Conservation (phyloP, 2,329 filamentous ascomycete genomes). For the Diaporthe citri region DNA sequence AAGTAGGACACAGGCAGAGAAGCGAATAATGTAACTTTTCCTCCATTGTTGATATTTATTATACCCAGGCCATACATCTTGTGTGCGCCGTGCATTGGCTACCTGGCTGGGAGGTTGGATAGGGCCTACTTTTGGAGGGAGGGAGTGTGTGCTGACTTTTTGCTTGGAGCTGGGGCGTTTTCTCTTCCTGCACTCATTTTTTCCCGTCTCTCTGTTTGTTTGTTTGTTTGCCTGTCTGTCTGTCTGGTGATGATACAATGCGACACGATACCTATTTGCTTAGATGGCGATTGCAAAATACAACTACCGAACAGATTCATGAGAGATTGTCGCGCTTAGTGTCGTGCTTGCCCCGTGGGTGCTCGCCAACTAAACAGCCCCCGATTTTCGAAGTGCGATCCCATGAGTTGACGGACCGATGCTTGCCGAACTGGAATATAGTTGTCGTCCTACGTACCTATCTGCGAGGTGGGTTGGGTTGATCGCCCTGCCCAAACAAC, state of each 20-base stretch:
- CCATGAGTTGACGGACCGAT: neutral
- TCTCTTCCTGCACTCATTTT: neutral
- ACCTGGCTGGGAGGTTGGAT: neutral
- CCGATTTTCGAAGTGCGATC: neutral
- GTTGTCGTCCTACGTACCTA: neutral
- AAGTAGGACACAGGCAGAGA: neutral
- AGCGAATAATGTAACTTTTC: neutral
- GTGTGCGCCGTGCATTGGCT: conserved; percentile 27
- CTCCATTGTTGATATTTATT: conserved; percentile 24
- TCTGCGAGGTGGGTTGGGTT: neutral
- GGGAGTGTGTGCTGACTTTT: neutral
- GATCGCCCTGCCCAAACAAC: neutral
- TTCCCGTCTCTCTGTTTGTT: neutral
- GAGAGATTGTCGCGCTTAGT: neutral
- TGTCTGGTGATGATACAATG: conserved; percentile 14
- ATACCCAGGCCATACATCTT: conserved; percentile 23
- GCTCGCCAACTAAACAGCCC: neutral
- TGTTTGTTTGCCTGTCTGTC: neutral
- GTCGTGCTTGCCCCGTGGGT: neutral
- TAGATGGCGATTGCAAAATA: conserved; percentile 29
- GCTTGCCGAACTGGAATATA: neutral
- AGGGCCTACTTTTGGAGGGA: neutral
- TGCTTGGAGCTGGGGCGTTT: conserved; percentile 15
- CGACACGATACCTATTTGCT: conserved; percentile 39
- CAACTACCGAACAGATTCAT: neutral